Percentiles rank a stretch among this genome's conserved stretches.
Evolutionary conservation across 257 asterid genomes (phyloP).

Genomic region (Nicotiana benthamiana): DNA sequence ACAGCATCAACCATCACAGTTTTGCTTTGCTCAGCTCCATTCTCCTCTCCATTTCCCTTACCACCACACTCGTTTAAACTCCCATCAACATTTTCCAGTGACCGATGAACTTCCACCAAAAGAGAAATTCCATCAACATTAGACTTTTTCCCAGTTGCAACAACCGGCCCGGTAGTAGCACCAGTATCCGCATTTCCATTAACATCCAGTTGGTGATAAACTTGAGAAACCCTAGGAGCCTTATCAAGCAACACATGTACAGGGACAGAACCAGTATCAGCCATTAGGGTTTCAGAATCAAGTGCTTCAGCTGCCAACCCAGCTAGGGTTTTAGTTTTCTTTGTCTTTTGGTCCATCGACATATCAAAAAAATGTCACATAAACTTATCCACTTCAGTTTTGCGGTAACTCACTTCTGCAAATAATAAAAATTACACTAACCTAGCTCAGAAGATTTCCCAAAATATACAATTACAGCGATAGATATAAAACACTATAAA

Average conservation of each 20-base stretch:
- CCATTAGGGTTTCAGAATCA: conserved; percentile 5
- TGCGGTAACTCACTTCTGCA: background rate
- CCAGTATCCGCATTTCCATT: background rate
- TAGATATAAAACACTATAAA: background rate
- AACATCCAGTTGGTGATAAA: background rate
- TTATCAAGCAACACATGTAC: background rate
- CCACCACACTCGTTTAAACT: background rate
- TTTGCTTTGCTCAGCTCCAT: background rate
- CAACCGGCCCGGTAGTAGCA: background rate
- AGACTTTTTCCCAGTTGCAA: background rate
- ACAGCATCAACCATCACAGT: background rate
- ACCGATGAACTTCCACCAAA: background rate
- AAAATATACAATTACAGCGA: background rate
- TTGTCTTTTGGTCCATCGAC: background rate
- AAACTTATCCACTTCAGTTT: background rate
- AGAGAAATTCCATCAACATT: conserved; percentile 1
- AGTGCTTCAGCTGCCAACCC: background rate
- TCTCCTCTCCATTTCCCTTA: background rate
- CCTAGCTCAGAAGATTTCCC: background rate
- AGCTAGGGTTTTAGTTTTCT: conserved; percentile 1
- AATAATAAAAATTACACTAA: background rate
- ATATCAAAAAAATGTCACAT: background rate
- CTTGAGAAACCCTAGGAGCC: background rate
- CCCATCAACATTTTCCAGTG: background rate
- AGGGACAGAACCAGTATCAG: background rate